These are phyloP conservation scores for Aschersonia sp. DNA, from an alignment of 2,329 filamentous ascomycete species.

Conservation along the genomic window DNA sequence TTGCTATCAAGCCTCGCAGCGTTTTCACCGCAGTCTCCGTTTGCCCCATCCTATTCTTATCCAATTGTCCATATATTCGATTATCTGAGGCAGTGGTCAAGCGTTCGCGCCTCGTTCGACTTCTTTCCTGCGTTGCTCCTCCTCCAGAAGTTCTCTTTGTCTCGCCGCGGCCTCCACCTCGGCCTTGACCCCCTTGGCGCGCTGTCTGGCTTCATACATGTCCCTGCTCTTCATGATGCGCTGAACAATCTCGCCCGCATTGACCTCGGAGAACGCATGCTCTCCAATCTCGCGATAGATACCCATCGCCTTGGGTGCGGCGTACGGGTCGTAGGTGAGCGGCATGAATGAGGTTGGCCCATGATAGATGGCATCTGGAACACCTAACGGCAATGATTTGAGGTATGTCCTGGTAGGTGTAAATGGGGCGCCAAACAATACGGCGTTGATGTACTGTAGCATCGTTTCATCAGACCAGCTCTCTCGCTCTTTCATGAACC, in stretches of 20 bases:
- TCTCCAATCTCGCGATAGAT: constrained; percentile 68
- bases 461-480: too few species aligned
- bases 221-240: constrained; percentile 77
- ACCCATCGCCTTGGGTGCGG: constrained; percentile 62
- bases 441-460: constrained; percentile 64
- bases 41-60: too few species aligned
- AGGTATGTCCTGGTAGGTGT: constrained; percentile 71
- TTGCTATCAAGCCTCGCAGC: too few species aligned
- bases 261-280: constrained; percentile 76
- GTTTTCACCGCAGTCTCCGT: too few species aligned
- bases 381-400: constrained; percentile 54
- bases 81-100: background rate
- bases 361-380: constrained; percentile 76
- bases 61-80: too few species aligned
- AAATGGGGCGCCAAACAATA: constrained; percentile 84
- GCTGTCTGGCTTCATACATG: constrained; percentile 82
- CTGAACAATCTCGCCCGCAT: constrained; percentile 82
- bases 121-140: constrained; percentile 37
- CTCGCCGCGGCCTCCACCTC: constrained; percentile 54
- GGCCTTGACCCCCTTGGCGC: constrained; percentile 78
- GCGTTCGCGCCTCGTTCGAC: constrained; percentile 13
- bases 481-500: too few species aligned
- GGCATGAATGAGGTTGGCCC: constrained; percentile 90
- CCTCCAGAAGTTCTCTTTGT: constrained; percentile 46
- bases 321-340: constrained; percentile 66